Conservation (phyloP, 2,329 filamentous ascomycete species). For the Zasmidium angulare region DNA sequence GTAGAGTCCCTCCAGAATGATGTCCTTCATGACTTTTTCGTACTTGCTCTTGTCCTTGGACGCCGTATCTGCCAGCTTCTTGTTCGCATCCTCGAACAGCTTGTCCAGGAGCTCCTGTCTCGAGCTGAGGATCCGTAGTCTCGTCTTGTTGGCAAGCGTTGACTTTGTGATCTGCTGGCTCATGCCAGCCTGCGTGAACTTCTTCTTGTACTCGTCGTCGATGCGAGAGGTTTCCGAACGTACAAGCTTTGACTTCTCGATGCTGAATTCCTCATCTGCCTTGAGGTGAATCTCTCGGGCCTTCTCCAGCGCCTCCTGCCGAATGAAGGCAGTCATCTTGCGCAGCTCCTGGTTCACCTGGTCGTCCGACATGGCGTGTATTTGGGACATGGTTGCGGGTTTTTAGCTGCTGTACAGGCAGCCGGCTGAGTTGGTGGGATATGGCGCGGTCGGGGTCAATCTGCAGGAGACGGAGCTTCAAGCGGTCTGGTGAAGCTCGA, state of each 20-base stretch:
- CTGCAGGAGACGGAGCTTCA: neutral
- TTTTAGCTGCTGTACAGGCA: slow-evolving; percentile 13
- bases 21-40: slow-evolving; percentile 69
- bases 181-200: slow-evolving; percentile 98
- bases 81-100: slow-evolving; percentile 79
- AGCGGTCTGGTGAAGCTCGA: neutral
- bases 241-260: slow-evolving; percentile 98
- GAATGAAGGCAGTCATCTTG: slow-evolving; percentile 99
- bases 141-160: slow-evolving; percentile 92
- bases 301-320: slow-evolving; percentile 96
- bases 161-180: slow-evolving; percentile 98
- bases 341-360: slow-evolving; percentile 97
- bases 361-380: slow-evolving; percentile 94
- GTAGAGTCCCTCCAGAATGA: slow-evolving; percentile 89
- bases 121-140: slow-evolving; percentile 81
- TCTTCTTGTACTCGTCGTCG: slow-evolving; percentile 93
- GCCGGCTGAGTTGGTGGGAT: neutral
- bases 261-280: slow-evolving; percentile 97
- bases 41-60: slow-evolving; percentile 73
- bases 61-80: slow-evolving; percentile 60
- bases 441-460: neutral
- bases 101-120: slow-evolving; percentile 88
- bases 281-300: slow-evolving; percentile 97
- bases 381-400: slow-evolving; percentile 74
- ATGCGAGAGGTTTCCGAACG: slow-evolving; percentile 92